Percentiles rank a stretch among this genome's conserved stretches.
Evolutionary conservation across 2,329 filamentous ascomycete genomes (phyloP).

Genomic region (Talaromyces piceae): DNA sequence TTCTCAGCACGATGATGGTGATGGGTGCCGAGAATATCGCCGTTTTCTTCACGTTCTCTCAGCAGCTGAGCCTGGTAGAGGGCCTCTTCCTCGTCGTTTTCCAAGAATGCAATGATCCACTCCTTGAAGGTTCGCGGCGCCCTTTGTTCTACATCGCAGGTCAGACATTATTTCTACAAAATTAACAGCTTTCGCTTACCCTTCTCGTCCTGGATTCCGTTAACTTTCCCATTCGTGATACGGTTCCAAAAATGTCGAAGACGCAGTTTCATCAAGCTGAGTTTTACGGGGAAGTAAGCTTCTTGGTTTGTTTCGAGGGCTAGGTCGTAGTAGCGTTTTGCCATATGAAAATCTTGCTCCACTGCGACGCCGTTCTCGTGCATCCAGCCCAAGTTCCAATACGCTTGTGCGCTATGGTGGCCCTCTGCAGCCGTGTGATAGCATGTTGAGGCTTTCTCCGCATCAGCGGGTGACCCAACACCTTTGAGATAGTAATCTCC

Average conservation of each 20-base stretch:
- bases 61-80: conserved; percentile 54
- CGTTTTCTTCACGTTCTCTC: conserved; percentile 29
- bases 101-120: conserved; percentile 80
- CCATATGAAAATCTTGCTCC: conserved; percentile 91
- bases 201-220: conserved; percentile 84
- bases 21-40: conserved; percentile 23
- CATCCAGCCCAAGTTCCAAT: conserved; percentile 99
- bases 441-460: conserved; percentile 84
- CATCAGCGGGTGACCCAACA: conserved; percentile 62
- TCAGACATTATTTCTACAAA: background rate
- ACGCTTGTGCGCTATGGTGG: conserved; percentile 83
- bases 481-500: conserved; percentile 92
- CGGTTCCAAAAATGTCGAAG: conserved; percentile 90
- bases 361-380: conserved; percentile 93
- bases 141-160: conserved; percentile 48
- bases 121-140: conserved; percentile 73
- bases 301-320: conserved; percentile 87
- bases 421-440: conserved; percentile 89
- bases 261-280: conserved; percentile 79
- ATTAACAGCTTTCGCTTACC: conserved; percentile 46
- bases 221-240: conserved; percentile 79
- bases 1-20: conserved; percentile 17
- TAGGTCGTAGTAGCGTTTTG: conserved; percentile 92
- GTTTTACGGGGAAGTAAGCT: conserved; percentile 84
- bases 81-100: conserved; percentile 56